A percentile compares a stretch with the other conserved stretches of the same genome.
Conservation (phyloP, 2,329 filamentous ascomycete genomes). For the Fusarium burgessii region DNA sequence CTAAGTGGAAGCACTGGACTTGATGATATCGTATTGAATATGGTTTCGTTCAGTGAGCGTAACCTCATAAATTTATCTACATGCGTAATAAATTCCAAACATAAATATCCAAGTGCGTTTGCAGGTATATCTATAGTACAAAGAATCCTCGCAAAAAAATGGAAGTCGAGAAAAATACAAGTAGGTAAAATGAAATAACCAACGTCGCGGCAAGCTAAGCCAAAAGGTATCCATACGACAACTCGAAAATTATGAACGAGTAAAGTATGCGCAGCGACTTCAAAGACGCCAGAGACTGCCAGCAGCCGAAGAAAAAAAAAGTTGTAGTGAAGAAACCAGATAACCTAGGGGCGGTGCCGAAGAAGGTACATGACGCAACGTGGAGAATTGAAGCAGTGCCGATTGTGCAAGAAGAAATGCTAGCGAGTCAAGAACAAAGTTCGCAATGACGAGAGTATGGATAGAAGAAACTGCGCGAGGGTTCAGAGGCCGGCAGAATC, state of each 20-base stretch:
- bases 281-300: slow-evolving; percentile 24
- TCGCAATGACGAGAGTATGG: neutral
- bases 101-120: slow-evolving; percentile 28
- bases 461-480: neutral
- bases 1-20: no score
- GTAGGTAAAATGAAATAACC: neutral
- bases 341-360: neutral
- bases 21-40: no score
- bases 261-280: slow-evolving; percentile 6
- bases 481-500: neutral
- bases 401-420: neutral
- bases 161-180: neutral
- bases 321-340: neutral
- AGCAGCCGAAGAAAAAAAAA: slow-evolving; percentile 21
- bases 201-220: neutral
- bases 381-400: neutral
- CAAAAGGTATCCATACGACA: slow-evolving; percentile 1
- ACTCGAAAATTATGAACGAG: neutral
- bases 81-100: slow-evolving; percentile 12
- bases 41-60: neutral
- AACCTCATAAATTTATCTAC: slow-evolving; percentile 36
- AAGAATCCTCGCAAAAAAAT: slow-evolving; percentile 1
- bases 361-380: slow-evolving; percentile 4
- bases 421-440: slow-evolving; percentile 20
- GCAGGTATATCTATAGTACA: slow-evolving; percentile 41